Evolutionary conservation across 495 filamentous ascomycete species (phyloP), one percentile per base, ranked within the genome.

Genomic region (Zalerion maritima): DNA sequence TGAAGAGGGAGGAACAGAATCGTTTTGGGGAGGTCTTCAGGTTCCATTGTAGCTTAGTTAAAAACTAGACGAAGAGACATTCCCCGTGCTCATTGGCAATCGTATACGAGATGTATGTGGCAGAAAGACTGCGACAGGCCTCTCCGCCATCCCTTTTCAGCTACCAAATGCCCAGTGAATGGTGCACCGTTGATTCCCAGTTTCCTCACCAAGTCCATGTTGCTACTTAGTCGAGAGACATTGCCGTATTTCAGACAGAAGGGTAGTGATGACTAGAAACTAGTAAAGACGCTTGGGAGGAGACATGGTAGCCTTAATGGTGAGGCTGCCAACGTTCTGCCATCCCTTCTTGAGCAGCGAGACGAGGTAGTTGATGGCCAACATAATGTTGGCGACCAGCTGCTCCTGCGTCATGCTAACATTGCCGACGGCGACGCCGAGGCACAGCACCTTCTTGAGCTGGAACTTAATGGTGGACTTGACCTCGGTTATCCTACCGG

Each of bases 381-480:
- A 64, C 67, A 72, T 72, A 62, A 94, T 81, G 71, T 97, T 97
- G 54, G 73, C 77, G 43, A 96, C 79, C 41, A 97, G 69, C 63
- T 94, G 80, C 51, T 97, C 89, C 69, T 86, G 69, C 38, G 73
- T 79, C 89, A 97, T 96, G 46, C 76, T 83, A 38, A 97, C 91
- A 60, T 97, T 91, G 49, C 89, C 89, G 43, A 97, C 81, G 44
- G 89, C 89, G 46, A 96, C 89, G 75, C 91, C 89, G 64, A 97
- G 80, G 70, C 89, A 97, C 40, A 97, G 73, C 48, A 97, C 89
- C 78, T 97, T 97, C 81, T 96, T 97, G 43, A 97, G 72, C 71
- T 97, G 89, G 74, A 97, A 97, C 75, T 97, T 97, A 73, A 97
- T 94, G 51, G 91, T 97, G 38, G 84, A 89, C 78, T 93, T 94